These are phyloP conservation scores for Nothomitra cinnamomea DNA, from an alignment of 2,329 filamentous ascomycete species.

Conservation along the genomic window DNA sequence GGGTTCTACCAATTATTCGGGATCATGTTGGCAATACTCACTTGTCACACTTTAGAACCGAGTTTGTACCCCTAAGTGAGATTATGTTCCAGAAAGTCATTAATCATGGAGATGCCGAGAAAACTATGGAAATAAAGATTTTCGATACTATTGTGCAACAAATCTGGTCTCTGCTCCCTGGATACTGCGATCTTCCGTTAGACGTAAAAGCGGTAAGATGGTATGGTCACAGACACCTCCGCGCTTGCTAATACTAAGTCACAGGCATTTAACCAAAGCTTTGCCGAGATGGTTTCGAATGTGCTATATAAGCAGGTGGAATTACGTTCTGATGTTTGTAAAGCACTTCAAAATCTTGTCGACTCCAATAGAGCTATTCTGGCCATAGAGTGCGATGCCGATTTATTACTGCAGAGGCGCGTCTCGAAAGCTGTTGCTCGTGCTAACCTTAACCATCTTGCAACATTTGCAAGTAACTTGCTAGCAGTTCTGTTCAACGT, in stretches of 20 bases:
- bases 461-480: conserved; percentile 68
- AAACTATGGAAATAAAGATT: conserved; percentile 93
- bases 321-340: conserved; percentile 72
- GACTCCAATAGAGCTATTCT: conserved; percentile 80
- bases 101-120: conserved; percentile 64
- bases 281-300: conserved; percentile 83
- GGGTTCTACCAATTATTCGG: conserved; percentile 82
- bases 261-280: conserved; percentile 65
- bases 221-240: no score
- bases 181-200: conserved; percentile 83
- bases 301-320: conserved; percentile 85
- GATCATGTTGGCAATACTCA: conserved; percentile 82
- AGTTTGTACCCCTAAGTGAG: conserved; percentile 81
- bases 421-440: conserved; percentile 58
- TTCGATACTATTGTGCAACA: conserved; percentile 94
- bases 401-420: conserved; percentile 60
- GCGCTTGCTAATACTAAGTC: background rate
- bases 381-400: conserved; percentile 49
- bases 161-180: conserved; percentile 83
- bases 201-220: conserved; percentile 32
- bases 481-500: conserved; percentile 97
- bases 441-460: conserved; percentile 68
- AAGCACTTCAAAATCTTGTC: conserved; percentile 67
- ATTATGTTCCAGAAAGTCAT: conserved; percentile 77
- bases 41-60: conserved; percentile 65